Conservation (phyloP, 345 rosid genomes). For the Salix udensis region DNA sequence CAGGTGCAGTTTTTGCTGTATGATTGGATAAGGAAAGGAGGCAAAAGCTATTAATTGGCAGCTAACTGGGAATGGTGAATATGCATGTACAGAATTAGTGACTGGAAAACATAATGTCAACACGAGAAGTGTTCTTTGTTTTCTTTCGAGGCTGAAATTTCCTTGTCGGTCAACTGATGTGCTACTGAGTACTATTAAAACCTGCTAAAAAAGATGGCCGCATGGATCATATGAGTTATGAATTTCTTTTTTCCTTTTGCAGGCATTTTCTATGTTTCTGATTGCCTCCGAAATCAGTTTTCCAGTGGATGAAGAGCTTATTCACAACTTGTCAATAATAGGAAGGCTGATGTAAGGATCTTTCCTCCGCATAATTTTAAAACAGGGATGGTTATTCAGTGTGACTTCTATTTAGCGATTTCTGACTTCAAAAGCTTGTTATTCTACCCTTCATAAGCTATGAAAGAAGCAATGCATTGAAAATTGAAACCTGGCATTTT, state of each 20-base stretch:
- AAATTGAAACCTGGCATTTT: not conserved
- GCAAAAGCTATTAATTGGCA: constrained; percentile 57
- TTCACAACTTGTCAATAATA: constrained; percentile 59
- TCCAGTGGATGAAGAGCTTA: constrained; percentile 56
- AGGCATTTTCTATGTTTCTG: constrained; percentile 71
- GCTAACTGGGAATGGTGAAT: constrained; percentile 51
- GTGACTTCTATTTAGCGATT: not conserved
- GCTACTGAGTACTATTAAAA: constrained; percentile 4
- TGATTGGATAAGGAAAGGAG: constrained; percentile 59
- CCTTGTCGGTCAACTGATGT: not conserved
- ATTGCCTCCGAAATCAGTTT: constrained; percentile 47
- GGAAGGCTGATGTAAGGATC: constrained; percentile 66
- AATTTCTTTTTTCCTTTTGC: constrained; percentile 16
- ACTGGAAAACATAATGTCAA: not conserved
- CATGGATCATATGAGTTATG: not conserved
- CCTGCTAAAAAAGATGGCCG: not conserved
- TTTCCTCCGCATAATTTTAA: not conserved
- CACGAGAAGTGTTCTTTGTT: not conserved
- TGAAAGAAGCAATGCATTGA: not conserved
- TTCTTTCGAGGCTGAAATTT: not conserved
- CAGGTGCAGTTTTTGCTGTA: constrained; percentile 62
- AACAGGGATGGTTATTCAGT: not conserved
- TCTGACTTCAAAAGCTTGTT: not conserved
- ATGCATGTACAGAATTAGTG: not conserved
- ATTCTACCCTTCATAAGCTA: not conserved